Percentiles rank a stretch among this genome's conserved stretches.
Conservation (phyloP, 192 early-diverging fungal genomes). For the Linnemannia exigua region DNA sequence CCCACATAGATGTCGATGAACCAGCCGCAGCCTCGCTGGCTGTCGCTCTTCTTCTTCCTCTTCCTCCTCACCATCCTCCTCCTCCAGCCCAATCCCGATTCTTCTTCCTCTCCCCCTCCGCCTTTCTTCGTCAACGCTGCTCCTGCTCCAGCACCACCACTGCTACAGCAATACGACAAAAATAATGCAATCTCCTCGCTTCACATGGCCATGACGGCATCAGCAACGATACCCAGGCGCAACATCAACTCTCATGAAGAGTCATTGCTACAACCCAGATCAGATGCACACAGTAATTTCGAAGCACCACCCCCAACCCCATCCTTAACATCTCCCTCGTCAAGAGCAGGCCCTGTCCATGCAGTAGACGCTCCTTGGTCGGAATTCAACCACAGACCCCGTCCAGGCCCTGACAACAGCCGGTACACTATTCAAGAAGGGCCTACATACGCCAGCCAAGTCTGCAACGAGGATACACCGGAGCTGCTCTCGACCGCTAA, state of each 20-base stretch:
- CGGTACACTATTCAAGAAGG: background rate
- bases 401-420: background rate
- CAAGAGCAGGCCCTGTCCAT: background rate
- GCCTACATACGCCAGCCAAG: background rate
- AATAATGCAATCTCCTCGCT: background rate
- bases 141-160: background rate
- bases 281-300: background rate
- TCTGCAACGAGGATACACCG: slow-evolving; percentile 15
- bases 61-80: slow-evolving; percentile 31
- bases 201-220: background rate
- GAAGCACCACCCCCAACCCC: background rate
- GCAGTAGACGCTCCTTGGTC: background rate
- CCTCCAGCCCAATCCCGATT: slow-evolving; percentile 1
- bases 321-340: background rate
- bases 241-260: background rate
- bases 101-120: background rate
- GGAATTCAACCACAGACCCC: background rate
- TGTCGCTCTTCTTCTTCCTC: slow-evolving; percentile 28
- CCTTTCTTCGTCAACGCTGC: background rate
- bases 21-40: slow-evolving; percentile 17
- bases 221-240: background rate
- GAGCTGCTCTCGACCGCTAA: slow-evolving; percentile 8
- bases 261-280: background rate
- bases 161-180: background rate
- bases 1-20: background rate